Evolutionary conservation across 345 rosid species (phyloP), one percentile per base, ranked within the genome.

Genomic region (Heritiera fomes): DNA sequence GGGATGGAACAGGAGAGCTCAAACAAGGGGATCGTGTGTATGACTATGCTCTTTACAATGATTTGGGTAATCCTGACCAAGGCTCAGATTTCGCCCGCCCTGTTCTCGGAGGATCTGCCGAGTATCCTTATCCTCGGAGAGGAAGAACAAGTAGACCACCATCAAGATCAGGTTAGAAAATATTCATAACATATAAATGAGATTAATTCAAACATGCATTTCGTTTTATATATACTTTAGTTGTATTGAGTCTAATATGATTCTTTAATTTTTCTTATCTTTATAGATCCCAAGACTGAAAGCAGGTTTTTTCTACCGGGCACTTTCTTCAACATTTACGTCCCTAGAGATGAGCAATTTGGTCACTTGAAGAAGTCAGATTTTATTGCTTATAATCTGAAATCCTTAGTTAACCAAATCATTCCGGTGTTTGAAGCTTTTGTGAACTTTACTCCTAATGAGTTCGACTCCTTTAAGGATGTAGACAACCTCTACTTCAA

Each of bases 261-360:
- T 59, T 15, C 6, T 50, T 15, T 0, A 2, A 23, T 23, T 58
- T 20, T 58, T 55, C 2, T 7, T 18, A 7, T 56, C 28, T 23
- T 20, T 1, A 8, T 23, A 59, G 63, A 59, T 20, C 63, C 34
- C 5, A 59, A 20, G 0, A 23, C 13, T 8, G 63, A 59, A 13
- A 23, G 63, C 63, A 83, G 58, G 18, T 14, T 1, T 0, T 53
- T 53, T 15, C 18, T 14, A 15, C 2, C 58, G n/a, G 7, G 0
- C 1, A 15, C 1, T 53, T 0, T 1, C 1, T 15, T 15, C 41
- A 82, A 82, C 82, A 82, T 90, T 50, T 90, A 94, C 61, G n/a
- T 58, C n/a, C 98, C 98, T 0, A 80, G 97, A 79, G 98, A 94
- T 47, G 98, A 94, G 82, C 85, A 90, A 65, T 94, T 92, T 78